Evolutionary conservation across 2,329 filamentous ascomycete genomes (phyloP).

Genomic region (Apiospora arundinis): DNA sequence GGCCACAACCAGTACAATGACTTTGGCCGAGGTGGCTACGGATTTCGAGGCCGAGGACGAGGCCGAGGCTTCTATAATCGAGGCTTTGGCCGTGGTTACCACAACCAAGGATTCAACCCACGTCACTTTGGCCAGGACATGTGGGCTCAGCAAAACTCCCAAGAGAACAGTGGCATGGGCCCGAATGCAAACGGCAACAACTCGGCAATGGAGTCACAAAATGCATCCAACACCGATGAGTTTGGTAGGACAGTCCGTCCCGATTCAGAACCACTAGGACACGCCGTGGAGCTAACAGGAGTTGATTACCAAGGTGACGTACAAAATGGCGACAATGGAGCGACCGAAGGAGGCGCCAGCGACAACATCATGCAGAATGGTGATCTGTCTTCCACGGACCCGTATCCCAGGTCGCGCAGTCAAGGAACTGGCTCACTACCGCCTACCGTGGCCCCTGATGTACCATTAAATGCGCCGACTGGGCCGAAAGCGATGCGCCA

Average conservation of each 20-base stretch:
- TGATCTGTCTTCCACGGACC: constrained; percentile 43
- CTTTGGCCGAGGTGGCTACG: constrained; percentile 73
- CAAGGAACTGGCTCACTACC: constrained; percentile 33
- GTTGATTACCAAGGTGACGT: constrained; percentile 31
- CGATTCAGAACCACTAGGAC: constrained; percentile 33
- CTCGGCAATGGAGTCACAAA: constrained; percentile 29
- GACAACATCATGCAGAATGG: constrained; percentile 38
- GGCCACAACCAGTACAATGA: constrained; percentile 80
- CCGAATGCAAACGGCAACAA: constrained; percentile 29
- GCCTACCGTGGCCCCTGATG: constrained; percentile 42
- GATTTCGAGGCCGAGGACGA: constrained; percentile 70
- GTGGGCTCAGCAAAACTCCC: constrained; percentile 36
- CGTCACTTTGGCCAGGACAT: constrained; percentile 30
- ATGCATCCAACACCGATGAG: constrained; percentile 46
- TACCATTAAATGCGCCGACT: constrained; percentile 78
- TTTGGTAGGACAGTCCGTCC: constrained; percentile 45
- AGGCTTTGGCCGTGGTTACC: constrained; percentile 61
- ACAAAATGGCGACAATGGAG: constrained; percentile 33
- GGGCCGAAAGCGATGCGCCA: constrained; percentile 95
- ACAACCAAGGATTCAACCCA: constrained; percentile 49
- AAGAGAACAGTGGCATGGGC: constrained; percentile 32
- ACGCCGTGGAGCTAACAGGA: constrained; percentile 33
- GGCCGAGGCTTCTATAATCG: constrained; percentile 58
- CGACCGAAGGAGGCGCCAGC: constrained; percentile 17
- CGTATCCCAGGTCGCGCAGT: constrained; percentile 35